Base-by-base conservation (phyloP, 225 moss, liverwort and hornwort species). In the Asterella californica region DNA sequence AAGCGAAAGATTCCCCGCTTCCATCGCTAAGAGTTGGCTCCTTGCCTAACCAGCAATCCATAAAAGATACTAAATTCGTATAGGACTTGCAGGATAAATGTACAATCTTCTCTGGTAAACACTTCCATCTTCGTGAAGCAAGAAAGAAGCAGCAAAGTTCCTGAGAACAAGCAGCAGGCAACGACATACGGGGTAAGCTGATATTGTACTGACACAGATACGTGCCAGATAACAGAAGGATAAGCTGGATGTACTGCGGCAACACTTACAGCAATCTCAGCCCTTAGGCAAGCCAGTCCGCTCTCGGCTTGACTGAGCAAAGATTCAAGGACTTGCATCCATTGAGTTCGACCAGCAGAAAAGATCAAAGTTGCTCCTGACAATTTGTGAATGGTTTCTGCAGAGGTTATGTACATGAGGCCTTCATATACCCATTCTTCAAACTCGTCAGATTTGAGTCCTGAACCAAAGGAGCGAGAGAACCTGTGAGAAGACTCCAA, bases 131-230 rank as follows among this genome's bases (percentile, higher is more conserved):
- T 15, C 74, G 65, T 57, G 84, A 85, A 29, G 74, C 84, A 25
- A 81, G 60, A 70, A 67, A 81, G 78, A 85, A 80, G 74, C 78
- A 85, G 75, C 84, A 85, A 59, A 84, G 76, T 64, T 84, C 83
- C 83, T 84, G 76, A 48, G 24, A 50, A 3, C 48, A 74, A 53
- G 67, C 17, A 74, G 69, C 19, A 70, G 37, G 69, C 9, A 66
- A 22, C 15, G 32, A 65, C 1, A 10, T 65, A 65, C 11, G 32
- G 17, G 65, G 30, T 15, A 9, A 11, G 2, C 32, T 30, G 65
- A 65, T 30, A 15, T n/a, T 34, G 10, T 18, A 30, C 42, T 42
- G 42, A 42, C 4, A 42, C 42, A 42, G 42, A 42, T 42, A 2
- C 42, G 3, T 42, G 42, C 22, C 19, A 57, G 57, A 21, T 57